phyloP scores from a whole-genome alignment of 2,329 filamentous ascomycete species.

The Talaromyces rugulosus region DNA sequence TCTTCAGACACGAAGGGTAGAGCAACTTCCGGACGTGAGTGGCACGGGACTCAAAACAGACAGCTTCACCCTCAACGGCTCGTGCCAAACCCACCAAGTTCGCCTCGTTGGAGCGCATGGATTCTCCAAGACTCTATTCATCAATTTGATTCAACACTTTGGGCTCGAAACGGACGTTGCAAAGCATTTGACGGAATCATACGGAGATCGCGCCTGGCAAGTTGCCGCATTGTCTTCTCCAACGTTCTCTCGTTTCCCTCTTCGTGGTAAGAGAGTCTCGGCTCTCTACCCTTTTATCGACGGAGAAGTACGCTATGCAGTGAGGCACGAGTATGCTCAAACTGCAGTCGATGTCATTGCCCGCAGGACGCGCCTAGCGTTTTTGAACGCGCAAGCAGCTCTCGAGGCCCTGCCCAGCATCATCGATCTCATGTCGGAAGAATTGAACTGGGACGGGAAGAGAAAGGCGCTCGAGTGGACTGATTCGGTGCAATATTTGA shows the following conservation, averaged over 20 bases:
- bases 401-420: constrained; percentile 79
- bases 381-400: constrained; percentile 86
- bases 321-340: constrained; percentile 85
- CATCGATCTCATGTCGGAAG: constrained; percentile 84
- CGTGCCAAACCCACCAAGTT: constrained; percentile 78
- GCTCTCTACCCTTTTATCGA: constrained; percentile 85
- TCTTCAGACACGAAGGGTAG: constrained; percentile 55
- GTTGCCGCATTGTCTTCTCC: constrained; percentile 75
- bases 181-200: constrained; percentile 79
- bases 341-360: constrained; percentile 86
- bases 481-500: constrained; percentile 58
- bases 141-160: constrained; percentile 91
- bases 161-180: constrained; percentile 89
- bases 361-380: constrained; percentile 77
- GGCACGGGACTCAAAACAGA: constrained; percentile 69
- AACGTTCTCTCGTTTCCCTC: constrained; percentile 75
- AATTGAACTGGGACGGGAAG: constrained; percentile 71
- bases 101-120: constrained; percentile 80
- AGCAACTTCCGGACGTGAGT: constrained; percentile 62
- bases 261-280: constrained; percentile 75
- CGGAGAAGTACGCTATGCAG: constrained; percentile 83
- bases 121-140: constrained; percentile 86
- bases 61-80: constrained; percentile 65
- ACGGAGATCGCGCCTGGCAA: constrained; percentile 89
- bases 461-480: constrained; percentile 78